Percentiles rank a stretch among this genome's conserved stretches.
Evolutionary conservation across 306 rosid species (phyloP).

Genomic region (Argentina anserina): DNA sequence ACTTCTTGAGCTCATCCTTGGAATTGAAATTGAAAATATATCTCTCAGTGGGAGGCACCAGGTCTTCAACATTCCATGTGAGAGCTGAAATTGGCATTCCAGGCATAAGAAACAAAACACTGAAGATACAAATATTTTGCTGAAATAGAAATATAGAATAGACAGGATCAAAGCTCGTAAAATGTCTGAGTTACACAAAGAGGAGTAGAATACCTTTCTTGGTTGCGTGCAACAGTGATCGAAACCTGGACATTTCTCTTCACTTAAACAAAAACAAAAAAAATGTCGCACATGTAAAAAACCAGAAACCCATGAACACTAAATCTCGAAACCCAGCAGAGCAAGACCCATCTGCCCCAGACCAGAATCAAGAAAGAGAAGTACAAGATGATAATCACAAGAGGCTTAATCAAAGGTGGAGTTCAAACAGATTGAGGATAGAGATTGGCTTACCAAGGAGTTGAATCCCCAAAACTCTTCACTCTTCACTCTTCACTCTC

Average conservation of each 20-base stretch:
- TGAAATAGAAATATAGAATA: too few species aligned
- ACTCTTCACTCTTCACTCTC: neutral
- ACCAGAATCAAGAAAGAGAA: neutral
- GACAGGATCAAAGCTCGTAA: neutral
- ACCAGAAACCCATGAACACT: neutral
- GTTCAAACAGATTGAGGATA: neutral
- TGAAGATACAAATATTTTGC: neutral
- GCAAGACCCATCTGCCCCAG: neutral
- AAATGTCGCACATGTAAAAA: too few species aligned
- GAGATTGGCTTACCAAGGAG: neutral
- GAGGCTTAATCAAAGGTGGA: neutral
- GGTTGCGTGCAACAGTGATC: constrained; percentile 66
- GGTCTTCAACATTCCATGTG: constrained; percentile 69
- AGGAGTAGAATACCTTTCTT: constrained; percentile 52
- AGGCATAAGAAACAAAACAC: constrained; percentile 3
- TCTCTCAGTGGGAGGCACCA: constrained; percentile 89
- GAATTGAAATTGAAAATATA: constrained; percentile 73
- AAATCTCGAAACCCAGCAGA: neutral
- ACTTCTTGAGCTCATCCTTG: constrained; percentile 66
- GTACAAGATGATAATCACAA: neutral
- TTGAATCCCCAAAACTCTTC: neutral
- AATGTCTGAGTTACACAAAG: neutral
- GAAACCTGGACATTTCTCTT: constrained; percentile 65
- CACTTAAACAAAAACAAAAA: constrained; percentile 6
- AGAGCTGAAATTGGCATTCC: constrained; percentile 40